Percentiles rank a stretch among this genome's conserved stretches.
Evolutionary conservation across 495 filamentous ascomycete species (phyloP).

Genomic region (Penicillium riverlandense): DNA sequence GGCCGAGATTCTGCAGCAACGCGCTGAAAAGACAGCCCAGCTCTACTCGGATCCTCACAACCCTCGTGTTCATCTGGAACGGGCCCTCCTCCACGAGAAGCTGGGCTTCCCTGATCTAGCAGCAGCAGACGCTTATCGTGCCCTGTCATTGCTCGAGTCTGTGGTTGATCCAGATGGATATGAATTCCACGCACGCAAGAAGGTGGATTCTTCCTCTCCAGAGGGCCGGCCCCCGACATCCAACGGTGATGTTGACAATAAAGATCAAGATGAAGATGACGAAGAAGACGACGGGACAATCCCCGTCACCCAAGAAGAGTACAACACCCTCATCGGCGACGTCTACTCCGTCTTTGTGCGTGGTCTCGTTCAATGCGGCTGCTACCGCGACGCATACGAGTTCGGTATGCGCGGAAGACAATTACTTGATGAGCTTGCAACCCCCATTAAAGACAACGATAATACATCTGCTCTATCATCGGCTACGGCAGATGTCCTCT

Average conservation of each 20-base stretch:
- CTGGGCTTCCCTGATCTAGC: conserved; percentile 87
- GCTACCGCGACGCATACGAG: conserved; percentile 59
- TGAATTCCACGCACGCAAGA: conserved; percentile 34
- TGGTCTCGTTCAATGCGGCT: conserved; percentile 58
- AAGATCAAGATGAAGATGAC: conserved; percentile 21
- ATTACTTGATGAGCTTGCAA: conserved; percentile 9
- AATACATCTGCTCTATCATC: neutral
- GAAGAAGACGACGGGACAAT: conserved; percentile 30
- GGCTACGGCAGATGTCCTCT: conserved; percentile 6
- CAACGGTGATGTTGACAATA: conserved; percentile 7
- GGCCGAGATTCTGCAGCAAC: conserved; percentile 15
- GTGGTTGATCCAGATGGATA: conserved; percentile 51
- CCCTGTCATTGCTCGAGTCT: conserved; percentile 78
- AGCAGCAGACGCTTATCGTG: conserved; percentile 83
- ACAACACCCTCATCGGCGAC: conserved; percentile 30
- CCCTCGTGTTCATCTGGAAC: conserved; percentile 64
- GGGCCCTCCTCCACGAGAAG: conserved; percentile 61
- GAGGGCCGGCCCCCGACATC: neutral
- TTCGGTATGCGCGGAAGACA: conserved; percentile 47
- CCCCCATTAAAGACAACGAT: conserved; percentile 18
- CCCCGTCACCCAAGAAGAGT: conserved; percentile 33
- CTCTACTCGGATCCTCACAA: conserved; percentile 61
- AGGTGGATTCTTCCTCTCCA: conserved; percentile 3
- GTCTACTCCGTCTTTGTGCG: conserved; percentile 41
- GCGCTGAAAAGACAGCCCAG: conserved; percentile 16